Evolutionary conservation across 2,329 filamentous ascomycete genomes (phyloP), one percentile per base, ranked within the genome.

Genomic region (Lizonia empirigonia): DNA sequence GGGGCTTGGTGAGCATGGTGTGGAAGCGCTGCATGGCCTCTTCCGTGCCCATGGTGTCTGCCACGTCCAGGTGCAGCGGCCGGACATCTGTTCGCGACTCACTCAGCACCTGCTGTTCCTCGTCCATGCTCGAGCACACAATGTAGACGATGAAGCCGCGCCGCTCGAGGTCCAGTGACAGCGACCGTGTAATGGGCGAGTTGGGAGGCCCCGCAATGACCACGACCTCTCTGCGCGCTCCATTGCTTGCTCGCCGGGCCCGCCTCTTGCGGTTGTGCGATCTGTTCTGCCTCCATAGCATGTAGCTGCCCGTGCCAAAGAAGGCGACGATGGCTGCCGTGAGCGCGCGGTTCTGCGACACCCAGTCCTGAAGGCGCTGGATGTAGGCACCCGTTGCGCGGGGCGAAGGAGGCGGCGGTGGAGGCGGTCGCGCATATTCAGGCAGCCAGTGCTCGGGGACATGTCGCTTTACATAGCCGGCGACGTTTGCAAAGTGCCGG

Each of bases 111-210:
- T 88, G 77, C 27, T 86, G 80, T 71, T 97, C 91, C 61, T 97
- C 93, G 64, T 96, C 90, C 52, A 86, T 77, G n/a, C 85, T 90
- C 58, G 85, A 88, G 65, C 91, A 93, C 1, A 96, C 89, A 53
- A 99, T 81, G 72, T 91, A 99, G 48, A 97, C 90, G 54, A 97
- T 89, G 72, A 95, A 97, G 4, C 94, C 94, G 58, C 91, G 85
- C 53, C 91, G 82, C 76, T 97, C 94, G 60, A 99, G 79, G 68
- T 99, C 94, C 38, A 92, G 76, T 2, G 91, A 86, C 45, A 97
- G 79, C 9, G 90, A 91, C 65, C 87, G 88, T 6, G 91, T 93
- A 67, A 97, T 80, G 13, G 92, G 89, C 64, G 96, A 86, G 40
- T 87, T 85, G 2, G 91, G 89, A 16, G 90, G 91, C n/a, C 93